Evolutionary conservation across 2,329 filamentous ascomycete species (phyloP).

Genomic region (Grosmannia clavigera): DNA sequence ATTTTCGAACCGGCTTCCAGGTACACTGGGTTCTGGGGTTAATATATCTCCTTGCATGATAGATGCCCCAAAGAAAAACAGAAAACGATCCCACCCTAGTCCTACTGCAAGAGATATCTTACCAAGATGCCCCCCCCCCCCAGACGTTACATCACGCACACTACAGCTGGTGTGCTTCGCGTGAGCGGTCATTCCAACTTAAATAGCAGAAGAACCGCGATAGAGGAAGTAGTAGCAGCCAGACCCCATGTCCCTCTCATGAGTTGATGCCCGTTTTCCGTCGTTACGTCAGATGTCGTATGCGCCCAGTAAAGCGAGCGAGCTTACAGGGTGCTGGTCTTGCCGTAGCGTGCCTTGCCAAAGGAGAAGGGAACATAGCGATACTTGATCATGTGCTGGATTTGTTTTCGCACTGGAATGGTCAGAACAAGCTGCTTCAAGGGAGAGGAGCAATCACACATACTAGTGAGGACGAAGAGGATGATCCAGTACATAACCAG

Average conservation of each 20-base stretch:
- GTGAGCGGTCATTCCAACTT: neutral
- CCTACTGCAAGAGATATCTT: neutral
- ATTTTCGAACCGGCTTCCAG: neutral
- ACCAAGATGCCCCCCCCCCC: neutral
- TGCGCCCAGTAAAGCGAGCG: neutral
- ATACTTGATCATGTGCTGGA: constrained; percentile 99
- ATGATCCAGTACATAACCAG: constrained; percentile 98
- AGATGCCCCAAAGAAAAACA: neutral
- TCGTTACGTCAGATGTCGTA: neutral
- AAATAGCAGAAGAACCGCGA: neutral
- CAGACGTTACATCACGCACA: neutral
- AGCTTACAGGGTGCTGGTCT: constrained; percentile 33
- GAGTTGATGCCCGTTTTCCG: neutral
- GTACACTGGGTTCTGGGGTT: neutral
- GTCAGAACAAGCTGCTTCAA: neutral
- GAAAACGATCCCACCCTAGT: neutral
- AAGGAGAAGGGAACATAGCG: constrained; percentile 91
- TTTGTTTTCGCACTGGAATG: constrained; percentile 81
- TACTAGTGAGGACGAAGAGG: constrained; percentile 88
- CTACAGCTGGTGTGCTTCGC: neutral
- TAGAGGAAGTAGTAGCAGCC: neutral
- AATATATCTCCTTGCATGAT: neutral
- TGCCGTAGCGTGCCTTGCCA: constrained; percentile 72
- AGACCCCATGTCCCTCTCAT: neutral
- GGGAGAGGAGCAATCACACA: constrained; percentile 24